A percentile compares a stretch with the other conserved stretches of the same genome.
phyloP scores from a whole-genome alignment of 2,329 filamentous ascomycete species.

The Ascochyta koolunga region DNA sequence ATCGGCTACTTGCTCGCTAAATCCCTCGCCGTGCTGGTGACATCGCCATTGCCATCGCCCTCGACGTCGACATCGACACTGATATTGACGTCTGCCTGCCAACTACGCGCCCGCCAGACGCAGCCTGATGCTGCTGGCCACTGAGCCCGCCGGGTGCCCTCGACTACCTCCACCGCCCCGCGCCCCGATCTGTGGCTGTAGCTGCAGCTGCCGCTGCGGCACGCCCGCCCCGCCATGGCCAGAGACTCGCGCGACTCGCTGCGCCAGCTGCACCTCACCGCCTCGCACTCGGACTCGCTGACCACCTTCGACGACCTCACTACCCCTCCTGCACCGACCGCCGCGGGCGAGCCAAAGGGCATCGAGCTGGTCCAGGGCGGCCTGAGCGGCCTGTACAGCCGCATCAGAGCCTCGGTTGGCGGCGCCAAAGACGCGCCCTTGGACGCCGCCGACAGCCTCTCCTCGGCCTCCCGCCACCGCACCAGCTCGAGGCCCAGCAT shows the following conservation, averaged over 20 bases:
- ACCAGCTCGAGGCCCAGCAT: constrained; percentile 17
- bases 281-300: constrained; percentile 81
- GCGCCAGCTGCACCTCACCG: constrained; percentile 85
- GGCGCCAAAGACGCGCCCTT: constrained; percentile 67
- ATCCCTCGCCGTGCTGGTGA: neutral
- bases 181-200: neutral
- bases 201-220: neutral
- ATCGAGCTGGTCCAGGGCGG: constrained; percentile 83
- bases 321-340: constrained; percentile 66
- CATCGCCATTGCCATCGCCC: too few relatives aligned
- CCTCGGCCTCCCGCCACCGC: constrained; percentile 26
- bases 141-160: constrained; percentile 2
- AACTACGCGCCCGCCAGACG: neutral
- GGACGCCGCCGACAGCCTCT: constrained; percentile 33
- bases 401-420: constrained; percentile 81
- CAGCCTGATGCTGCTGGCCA: constrained; percentile 5
- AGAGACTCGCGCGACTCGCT: constrained; percentile 53
- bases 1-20: constrained; percentile 7
- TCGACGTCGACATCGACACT: too few relatives aligned
- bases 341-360: constrained; percentile 69
- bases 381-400: constrained; percentile 85
- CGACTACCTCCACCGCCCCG: neutral
- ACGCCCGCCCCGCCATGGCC: constrained; percentile 29
- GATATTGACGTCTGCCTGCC: neutral
- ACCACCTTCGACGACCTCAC: constrained; percentile 96